A percentile compares a stretch with the other conserved stretches of the same genome.
Conservation (phyloP, 768 basidiomycete genomes). For the Lyophyllum shimeji region DNA sequence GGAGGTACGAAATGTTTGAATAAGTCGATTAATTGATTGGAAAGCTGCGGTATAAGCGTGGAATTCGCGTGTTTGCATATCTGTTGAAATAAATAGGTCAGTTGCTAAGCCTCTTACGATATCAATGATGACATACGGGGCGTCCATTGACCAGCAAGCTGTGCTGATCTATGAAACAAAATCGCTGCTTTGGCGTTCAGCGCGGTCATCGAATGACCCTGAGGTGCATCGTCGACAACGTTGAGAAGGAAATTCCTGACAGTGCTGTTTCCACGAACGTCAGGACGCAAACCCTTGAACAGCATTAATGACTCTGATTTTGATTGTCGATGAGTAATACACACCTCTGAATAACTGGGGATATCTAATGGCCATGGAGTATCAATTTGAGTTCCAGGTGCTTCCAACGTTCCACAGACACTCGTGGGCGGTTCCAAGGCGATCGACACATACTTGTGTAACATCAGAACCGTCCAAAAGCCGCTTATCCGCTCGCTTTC, state of each 20-base stretch:
- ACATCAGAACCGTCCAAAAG: conserved; percentile 61
- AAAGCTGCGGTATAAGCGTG: conserved; percentile 44
- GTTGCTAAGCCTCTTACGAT: neutral
- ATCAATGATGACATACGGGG: conserved; percentile 31
- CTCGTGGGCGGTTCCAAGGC: conserved; percentile 50
- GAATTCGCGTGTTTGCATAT: conserved; percentile 39
- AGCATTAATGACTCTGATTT: conserved; percentile 14
- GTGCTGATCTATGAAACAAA: conserved; percentile 57
- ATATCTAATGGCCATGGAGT: conserved; percentile 53
- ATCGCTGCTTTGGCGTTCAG: conserved; percentile 55
- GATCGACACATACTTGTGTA: conserved; percentile 58
- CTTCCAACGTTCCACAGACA: conserved; percentile 56
- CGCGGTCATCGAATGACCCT: conserved; percentile 37
- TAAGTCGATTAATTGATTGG: conserved; percentile 43
- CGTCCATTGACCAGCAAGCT: conserved; percentile 48
- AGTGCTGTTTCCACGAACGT: conserved; percentile 45
- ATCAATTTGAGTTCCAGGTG: conserved; percentile 49
- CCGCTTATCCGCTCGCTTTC: conserved; percentile 67
- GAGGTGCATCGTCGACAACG: conserved; percentile 26
- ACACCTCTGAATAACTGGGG: conserved; percentile 36
- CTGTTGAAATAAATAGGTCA: conserved; percentile 23
- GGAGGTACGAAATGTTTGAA: conserved; percentile 37
- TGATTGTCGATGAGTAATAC: conserved; percentile 9
- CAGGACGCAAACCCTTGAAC: conserved; percentile 41
- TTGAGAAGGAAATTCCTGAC: conserved; percentile 48